A percentile compares a stretch with the other conserved stretches of the same genome.
Conservation (phyloP, 208 protist species). For the Trypanosoma scelopori region DNA sequence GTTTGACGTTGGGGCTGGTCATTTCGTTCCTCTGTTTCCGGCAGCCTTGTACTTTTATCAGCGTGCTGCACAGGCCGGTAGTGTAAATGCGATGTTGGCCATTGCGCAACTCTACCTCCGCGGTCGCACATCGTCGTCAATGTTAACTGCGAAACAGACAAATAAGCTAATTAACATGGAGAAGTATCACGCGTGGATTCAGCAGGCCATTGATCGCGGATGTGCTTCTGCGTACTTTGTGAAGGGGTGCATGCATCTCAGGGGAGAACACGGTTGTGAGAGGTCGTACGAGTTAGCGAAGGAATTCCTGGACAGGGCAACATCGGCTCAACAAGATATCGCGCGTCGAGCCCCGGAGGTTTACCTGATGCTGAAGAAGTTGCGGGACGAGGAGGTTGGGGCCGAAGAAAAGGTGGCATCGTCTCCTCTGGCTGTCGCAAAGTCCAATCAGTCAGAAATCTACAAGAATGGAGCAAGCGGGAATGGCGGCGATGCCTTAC, state of each 20-base stretch:
- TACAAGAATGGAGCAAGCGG: conserved; percentile 19
- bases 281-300: conserved; percentile 77
- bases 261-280: conserved; percentile 74
- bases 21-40: conserved; percentile 87
- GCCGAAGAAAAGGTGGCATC: conserved; percentile 12
- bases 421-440: conserved; percentile 13
- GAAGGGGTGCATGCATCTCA: conserved; percentile 80
- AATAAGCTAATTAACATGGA: conserved; percentile 55
- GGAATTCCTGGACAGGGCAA: conserved; percentile 67
- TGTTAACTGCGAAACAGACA: conserved; percentile 72
- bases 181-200: conserved; percentile 86
- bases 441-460: background rate
- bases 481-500: conserved; percentile 9
- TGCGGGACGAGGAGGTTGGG: conserved; percentile 57
- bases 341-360: conserved; percentile 64
- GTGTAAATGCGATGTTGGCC: conserved; percentile 82
- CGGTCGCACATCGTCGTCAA: conserved; percentile 63
- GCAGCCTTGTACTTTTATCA: conserved; percentile 89
- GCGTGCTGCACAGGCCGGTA: conserved; percentile 78
- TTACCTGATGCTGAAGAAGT: conserved; percentile 56
- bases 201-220: conserved; percentile 81
- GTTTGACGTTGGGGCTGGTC: conserved; percentile 78
- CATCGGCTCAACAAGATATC: conserved; percentile 62
- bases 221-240: conserved; percentile 88
- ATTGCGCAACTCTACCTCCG: conserved; percentile 83